Conservation (phyloP, 1,284 basidiomycete genomes). For the Sanguinoderma infundibulare region DNA sequence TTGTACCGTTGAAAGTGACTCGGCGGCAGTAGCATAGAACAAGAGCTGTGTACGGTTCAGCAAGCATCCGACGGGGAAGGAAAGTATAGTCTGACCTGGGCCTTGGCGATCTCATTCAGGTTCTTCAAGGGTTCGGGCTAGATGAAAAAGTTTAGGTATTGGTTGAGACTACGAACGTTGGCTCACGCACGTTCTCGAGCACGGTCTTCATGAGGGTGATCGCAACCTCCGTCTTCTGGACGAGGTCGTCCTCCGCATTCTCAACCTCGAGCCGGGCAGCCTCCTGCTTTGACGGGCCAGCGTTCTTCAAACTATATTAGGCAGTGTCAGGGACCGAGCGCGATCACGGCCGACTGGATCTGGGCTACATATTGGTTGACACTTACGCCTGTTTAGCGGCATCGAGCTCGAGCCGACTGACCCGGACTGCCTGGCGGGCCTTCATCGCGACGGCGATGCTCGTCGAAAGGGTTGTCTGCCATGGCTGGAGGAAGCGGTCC, state of each 20-base stretch:
- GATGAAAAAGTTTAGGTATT: neutral
- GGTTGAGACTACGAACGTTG: neutral
- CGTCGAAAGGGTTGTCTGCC: constrained; percentile 86
- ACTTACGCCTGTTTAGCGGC: constrained; percentile 62
- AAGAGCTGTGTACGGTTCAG: constrained; percentile 59
- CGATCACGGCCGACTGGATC: neutral
- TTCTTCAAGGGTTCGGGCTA: constrained; percentile 96
- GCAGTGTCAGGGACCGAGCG: neutral
- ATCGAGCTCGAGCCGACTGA: constrained; percentile 73
- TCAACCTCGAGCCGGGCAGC: constrained; percentile 90
- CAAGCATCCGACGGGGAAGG: neutral
- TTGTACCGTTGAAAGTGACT: constrained; percentile 82
- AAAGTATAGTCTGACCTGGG: constrained; percentile 55
- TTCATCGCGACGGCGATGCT: constrained; percentile 89
- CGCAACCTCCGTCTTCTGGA: constrained; percentile 97
- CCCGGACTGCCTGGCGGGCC: constrained; percentile 86
- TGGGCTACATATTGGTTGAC: neutral
- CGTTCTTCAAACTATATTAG: constrained; percentile 72
- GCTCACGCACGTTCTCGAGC: constrained; percentile 82
- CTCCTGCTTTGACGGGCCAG: constrained; percentile 79
- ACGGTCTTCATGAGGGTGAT: constrained; percentile 99
- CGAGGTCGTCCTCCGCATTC: constrained; percentile 94
- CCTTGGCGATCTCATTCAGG: constrained; percentile 90
- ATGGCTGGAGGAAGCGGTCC: constrained; percentile 84
- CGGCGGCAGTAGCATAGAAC: constrained; percentile 86